A percentile compares a stretch with the other conserved stretches of the same genome.
Evolutionary conservation across 2,329 filamentous ascomycete genomes (phyloP).

Genomic region (Gnomoniopsis sp.): DNA sequence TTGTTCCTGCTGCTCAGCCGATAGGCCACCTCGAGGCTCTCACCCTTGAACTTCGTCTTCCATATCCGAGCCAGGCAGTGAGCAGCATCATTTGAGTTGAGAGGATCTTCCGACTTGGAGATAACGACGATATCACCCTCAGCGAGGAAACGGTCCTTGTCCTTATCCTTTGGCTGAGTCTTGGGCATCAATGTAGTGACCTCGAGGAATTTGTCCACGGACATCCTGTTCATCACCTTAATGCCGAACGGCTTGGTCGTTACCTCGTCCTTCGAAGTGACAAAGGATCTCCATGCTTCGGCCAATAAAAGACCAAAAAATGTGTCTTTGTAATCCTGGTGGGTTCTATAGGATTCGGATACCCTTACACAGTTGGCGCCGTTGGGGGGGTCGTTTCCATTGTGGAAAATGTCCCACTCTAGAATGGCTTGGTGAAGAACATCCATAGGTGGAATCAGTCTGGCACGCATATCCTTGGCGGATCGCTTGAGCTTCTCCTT

Average conservation of each 20-base stretch:
- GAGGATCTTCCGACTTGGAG: conserved; percentile 69
- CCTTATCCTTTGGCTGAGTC: conserved; percentile 65
- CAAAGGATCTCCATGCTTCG: conserved; percentile 94
- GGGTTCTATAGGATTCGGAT: conserved; percentile 71
- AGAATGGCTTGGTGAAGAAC: conserved; percentile 81
- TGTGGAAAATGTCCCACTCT: conserved; percentile 91
- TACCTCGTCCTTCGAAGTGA: conserved; percentile 83
- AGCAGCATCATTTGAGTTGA: conserved; percentile 60
- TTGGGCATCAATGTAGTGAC: conserved; percentile 79
- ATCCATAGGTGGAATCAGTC: conserved; percentile 84
- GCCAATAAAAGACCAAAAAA: conserved; percentile 88
- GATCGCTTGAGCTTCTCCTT: conserved; percentile 79
- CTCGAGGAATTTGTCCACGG: conserved; percentile 90
- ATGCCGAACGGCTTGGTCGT: conserved; percentile 79
- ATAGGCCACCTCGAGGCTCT: conserved; percentile 79
- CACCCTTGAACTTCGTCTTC: conserved; percentile 76
- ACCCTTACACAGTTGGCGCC: conserved; percentile 72
- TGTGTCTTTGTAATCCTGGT: conserved; percentile 77
- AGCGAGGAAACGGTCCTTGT: conserved; percentile 67
- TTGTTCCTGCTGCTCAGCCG: conserved; percentile 69
- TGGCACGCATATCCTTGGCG: conserved; percentile 89
- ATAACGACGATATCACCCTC: conserved; percentile 90
- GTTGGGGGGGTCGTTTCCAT: conserved; percentile 79
- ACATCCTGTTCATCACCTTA: conserved; percentile 82
- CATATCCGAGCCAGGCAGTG: conserved; percentile 86